phyloP scores from a whole-genome alignment of 2,329 filamentous ascomycete genomes.

The Lachnellula occidentalis region DNA sequence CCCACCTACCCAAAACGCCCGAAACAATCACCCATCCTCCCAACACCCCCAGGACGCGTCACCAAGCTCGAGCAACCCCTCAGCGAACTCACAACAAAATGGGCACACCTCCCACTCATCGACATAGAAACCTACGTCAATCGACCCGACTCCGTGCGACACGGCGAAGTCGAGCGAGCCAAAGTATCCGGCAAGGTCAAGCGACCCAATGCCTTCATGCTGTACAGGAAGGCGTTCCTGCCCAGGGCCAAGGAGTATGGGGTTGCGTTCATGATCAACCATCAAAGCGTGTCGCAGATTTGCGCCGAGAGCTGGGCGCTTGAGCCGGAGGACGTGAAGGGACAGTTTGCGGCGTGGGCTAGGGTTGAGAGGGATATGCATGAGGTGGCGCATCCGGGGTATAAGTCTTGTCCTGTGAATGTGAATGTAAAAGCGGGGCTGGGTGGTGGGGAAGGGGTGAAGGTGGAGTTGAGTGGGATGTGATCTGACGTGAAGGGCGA shows the following conservation, averaged over 20 bases:
- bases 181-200: conserved; percentile 59
- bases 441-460: too few relatives aligned
- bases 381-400: neutral
- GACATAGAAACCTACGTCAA: conserved; percentile 76
- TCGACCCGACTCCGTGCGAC: conserved; percentile 50
- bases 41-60: neutral
- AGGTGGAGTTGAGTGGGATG: too few relatives aligned
- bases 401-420: neutral
- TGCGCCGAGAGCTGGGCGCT: conserved; percentile 77
- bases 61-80: neutral
- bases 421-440: neutral
- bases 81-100: neutral
- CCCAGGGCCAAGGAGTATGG: conserved; percentile 75
- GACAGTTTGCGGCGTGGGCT: conserved; percentile 70
- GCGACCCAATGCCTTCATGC: conserved; percentile 88
- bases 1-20: neutral
- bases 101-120: conserved; percentile 37
- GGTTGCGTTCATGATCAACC: conserved; percentile 64
- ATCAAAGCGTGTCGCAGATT: conserved; percentile 81
- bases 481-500: too few relatives aligned
- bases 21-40: neutral
- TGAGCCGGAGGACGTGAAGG: conserved; percentile 63
- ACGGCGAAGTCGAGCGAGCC: conserved; percentile 45
- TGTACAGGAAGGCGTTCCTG: conserved; percentile 86
- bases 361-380: conserved; percentile 76